Evolutionary conservation across 2,329 filamentous ascomycete genomes (phyloP).

Genomic region (Alternaria sp.): DNA sequence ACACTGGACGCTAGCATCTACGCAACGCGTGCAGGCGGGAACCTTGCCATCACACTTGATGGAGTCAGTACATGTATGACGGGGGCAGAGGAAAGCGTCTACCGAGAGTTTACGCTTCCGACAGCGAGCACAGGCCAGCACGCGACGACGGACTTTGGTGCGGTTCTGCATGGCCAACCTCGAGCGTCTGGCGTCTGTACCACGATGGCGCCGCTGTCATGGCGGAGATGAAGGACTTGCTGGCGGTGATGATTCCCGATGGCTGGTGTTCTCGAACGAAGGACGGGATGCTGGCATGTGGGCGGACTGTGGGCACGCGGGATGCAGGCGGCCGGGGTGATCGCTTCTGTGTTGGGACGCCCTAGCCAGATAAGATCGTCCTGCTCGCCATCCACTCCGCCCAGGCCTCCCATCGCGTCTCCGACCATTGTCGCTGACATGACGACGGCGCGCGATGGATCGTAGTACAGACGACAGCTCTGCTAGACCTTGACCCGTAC

Average conservation of each 20-base stretch:
- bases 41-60: slow-evolving; percentile 45
- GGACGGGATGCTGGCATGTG: slow-evolving; percentile 7
- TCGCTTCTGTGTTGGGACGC: slow-evolving; percentile 18
- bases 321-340: slow-evolving; percentile 18
- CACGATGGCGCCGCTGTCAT: slow-evolving; percentile 27
- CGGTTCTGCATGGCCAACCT: slow-evolving; percentile 37
- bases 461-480: background rate
- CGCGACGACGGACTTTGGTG: slow-evolving; percentile 43
- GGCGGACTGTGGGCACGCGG: slow-evolving; percentile 4
- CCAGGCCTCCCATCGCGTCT: slow-evolving; percentile 5
- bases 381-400: slow-evolving; percentile 10
- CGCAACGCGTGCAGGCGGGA: slow-evolving; percentile 42
- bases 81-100: slow-evolving; percentile 2
- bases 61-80: slow-evolving; percentile 6
- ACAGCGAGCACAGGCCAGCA: slow-evolving; percentile 46
- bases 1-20: slow-evolving; percentile 38
- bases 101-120: slow-evolving; percentile 46
- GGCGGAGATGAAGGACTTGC: slow-evolving; percentile 14
- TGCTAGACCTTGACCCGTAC: background rate
- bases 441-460: background rate
- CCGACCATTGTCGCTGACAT: background rate
- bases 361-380: slow-evolving; percentile 25
- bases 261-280: slow-evolving; percentile 13
- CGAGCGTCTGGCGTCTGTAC: slow-evolving; percentile 19
- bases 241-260: slow-evolving; percentile 14